Percentiles rank a stretch among this genome's conserved stretches.
These are phyloP conservation scores for Russula abietina DNA, from an alignment of 768 basidiomycete species.

Conservation along the genomic window DNA sequence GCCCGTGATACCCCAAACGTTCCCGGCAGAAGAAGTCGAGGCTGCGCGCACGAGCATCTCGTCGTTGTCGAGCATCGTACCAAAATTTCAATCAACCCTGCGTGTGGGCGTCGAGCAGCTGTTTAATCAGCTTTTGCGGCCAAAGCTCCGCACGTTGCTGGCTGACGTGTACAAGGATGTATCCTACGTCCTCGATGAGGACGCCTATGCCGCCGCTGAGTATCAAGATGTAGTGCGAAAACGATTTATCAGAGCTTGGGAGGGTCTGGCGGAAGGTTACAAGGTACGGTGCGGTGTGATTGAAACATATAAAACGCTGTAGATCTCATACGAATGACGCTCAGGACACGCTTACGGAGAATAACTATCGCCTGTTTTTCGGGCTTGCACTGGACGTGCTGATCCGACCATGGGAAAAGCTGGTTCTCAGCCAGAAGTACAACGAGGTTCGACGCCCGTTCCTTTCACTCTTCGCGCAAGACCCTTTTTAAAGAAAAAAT, in stretches of 20 bases:
- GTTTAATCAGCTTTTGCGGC: constrained; percentile 91
- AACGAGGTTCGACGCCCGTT: constrained; percentile 63
- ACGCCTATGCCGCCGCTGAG: constrained; percentile 75
- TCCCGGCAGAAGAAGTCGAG: constrained; percentile 50
- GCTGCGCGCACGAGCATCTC: constrained; percentile 44
- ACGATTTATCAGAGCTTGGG: constrained; percentile 88
- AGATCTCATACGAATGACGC: background rate
- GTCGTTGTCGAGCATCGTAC: constrained; percentile 47
- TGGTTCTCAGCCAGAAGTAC: constrained; percentile 70
- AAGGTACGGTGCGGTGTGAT: constrained; percentile 46
- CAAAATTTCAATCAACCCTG: constrained; percentile 64
- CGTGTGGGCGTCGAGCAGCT: constrained; percentile 90
- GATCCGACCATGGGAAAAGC: constrained; percentile 94
- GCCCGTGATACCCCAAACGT: constrained; percentile 57
- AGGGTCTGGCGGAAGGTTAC: constrained; percentile 77
- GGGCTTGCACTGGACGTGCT: constrained; percentile 79
- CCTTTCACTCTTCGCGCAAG: background rate
- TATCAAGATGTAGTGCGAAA: constrained; percentile 83
- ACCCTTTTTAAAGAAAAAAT: background rate
- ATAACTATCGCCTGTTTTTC: constrained; percentile 83
- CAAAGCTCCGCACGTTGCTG: constrained; percentile 76
- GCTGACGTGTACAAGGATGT: constrained; percentile 88
- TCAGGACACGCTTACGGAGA: constrained; percentile 82
- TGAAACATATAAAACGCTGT: too few relatives aligned
- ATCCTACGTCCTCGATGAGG: constrained; percentile 85